Evolutionary conservation across 345 rosid genomes (phyloP).

Genomic region (Conringia planisiliqua): DNA sequence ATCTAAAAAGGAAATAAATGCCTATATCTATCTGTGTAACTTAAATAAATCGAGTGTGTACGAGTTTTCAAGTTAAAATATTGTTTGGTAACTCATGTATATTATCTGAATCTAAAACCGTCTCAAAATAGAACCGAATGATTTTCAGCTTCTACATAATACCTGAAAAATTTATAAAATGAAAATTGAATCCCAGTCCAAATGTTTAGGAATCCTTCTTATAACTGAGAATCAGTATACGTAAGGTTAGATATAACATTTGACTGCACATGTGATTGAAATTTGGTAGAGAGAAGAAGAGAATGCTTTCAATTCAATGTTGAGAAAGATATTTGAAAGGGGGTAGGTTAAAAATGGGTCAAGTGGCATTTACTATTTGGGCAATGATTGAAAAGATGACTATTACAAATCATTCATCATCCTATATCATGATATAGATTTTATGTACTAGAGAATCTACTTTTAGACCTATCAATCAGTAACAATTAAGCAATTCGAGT

Average conservation of each 20-base stretch:
- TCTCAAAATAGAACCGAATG: background rate
- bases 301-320: conserved; percentile 7
- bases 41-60: background rate
- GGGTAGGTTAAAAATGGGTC: conserved; percentile 17
- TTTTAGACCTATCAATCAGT: conserved; percentile 5
- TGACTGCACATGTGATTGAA: background rate
- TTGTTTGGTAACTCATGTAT: background rate
- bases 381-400: conserved; percentile 28
- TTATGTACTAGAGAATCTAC: conserved; percentile 19
- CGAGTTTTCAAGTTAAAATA: background rate
- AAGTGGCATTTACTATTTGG: conserved; percentile 30
- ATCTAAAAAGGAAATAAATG: background rate
- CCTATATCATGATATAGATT: conserved; percentile 15
- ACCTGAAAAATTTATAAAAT: background rate
- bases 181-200: background rate
- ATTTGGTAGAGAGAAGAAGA: background rate
- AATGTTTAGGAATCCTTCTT: background rate
- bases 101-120: background rate
- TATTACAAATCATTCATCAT: conserved; percentile 11
- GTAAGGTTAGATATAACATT: background rate
- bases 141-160: background rate
- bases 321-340: conserved; percentile 9
- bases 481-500: background rate
- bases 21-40: background rate
- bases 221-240: background rate